Evolutionary conservation across 768 basidiomycete species (phyloP), one percentile per base, ranked within the genome.

Genomic region (Mycena venus): DNA sequence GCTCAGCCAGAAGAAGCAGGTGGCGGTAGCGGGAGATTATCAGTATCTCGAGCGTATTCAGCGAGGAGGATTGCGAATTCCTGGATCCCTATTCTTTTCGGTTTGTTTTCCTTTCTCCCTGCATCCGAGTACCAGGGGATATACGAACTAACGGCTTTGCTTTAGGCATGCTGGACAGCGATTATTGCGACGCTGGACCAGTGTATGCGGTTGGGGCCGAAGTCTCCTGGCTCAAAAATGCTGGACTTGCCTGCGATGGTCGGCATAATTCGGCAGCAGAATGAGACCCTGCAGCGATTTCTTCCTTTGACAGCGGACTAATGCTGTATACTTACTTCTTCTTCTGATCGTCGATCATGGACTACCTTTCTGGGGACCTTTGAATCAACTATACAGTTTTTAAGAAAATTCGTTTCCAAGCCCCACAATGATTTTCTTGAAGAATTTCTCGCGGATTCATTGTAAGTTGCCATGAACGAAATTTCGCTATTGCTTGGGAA

Each of bases 1-100:
- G 21, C 53, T 71, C 5, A 8, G 17, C 12, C 34, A n/a, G 25
- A 75, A 62, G 62, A 70, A 70, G 38, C 25, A 58, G 8, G 56
- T 62, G 1, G 49, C 59, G 17, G 32, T 75, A 51, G 32, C n/a
- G 23, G 8, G 73, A 75, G 68, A 61, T 75, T 12, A 62, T 75
- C 36, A 59, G 58, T 14, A 59, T 75, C 9, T 70, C 73, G 40
- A 36, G 53, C 19, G 12, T 36, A 17, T 75, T 78, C 34, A 59
- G 9, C 7, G 65, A 72, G 10, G 51, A 63, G 19, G 69, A 71
- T n/a, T 74, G 42, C 53, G 29, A 40, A 31, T 44, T 38, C 51
- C 3, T 71, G 31, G n/a, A 32, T n/a, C 10, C 32, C 69, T 31
- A 61, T 75, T 25, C 23, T 75, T 1, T 70, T 68, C 58, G 72